These are phyloP conservation scores for Aspergillus viridinutans DNA, from an alignment of 2,329 filamentous ascomycete species.

Conservation along the genomic window DNA sequence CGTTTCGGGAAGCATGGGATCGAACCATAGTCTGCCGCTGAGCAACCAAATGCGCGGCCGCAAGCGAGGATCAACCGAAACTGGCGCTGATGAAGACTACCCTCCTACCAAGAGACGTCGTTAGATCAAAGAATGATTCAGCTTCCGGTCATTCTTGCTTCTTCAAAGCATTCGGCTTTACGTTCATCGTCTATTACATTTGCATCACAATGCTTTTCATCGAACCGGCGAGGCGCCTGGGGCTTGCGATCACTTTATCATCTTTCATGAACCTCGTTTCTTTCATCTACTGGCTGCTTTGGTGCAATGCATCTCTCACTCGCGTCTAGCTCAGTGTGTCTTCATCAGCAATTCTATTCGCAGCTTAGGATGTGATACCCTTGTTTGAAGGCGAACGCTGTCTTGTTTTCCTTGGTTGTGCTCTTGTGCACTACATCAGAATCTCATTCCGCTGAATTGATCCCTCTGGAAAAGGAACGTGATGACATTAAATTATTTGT, in stretches of 20 bases:
- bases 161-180: not conserved
- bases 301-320: not conserved
- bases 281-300: not conserved
- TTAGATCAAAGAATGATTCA: not conserved
- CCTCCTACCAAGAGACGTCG: not conserved
- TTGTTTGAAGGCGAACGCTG: not conserved
- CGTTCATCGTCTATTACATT: not conserved
- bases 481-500: not conserved
- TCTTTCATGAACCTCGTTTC: not conserved
- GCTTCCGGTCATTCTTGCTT: not conserved
- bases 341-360: not conserved
- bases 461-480: not conserved
- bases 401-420: not conserved
- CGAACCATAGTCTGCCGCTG: not conserved
- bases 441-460: not conserved
- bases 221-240: not conserved
- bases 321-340: not conserved
- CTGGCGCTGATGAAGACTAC: not conserved
- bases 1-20: not conserved
- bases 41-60: not conserved
- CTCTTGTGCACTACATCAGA: not conserved
- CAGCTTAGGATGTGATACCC: not conserved
- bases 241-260: not conserved
- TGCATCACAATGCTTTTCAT: not conserved
- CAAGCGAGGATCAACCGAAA: not conserved